A percentile compares a stretch with the other conserved stretches of the same genome.
Conservation (phyloP, 768 basidiomycete species). For the Rhodocollybia butyracea region DNA sequence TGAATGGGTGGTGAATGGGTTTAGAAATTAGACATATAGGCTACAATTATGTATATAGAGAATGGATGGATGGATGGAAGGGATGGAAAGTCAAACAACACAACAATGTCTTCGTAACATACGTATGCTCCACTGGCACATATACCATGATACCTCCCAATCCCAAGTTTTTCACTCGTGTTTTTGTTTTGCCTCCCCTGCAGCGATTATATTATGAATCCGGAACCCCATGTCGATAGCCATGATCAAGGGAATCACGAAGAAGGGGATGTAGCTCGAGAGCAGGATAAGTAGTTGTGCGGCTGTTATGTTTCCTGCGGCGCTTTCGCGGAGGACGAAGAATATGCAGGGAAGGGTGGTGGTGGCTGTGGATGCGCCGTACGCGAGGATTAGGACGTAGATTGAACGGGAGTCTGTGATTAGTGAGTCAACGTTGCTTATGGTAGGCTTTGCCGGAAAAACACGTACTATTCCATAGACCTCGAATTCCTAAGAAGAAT, state of each 20-base stretch:
- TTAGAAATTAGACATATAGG: neutral
- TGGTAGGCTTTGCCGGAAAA: too few relatives aligned
- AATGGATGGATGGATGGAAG: too few relatives aligned
- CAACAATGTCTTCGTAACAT: neutral
- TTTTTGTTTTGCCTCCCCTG: neutral
- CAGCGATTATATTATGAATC: neutral
- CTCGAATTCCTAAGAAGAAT: conserved; percentile 65
- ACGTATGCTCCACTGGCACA: neutral
- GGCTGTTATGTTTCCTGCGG: neutral
- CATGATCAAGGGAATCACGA: conserved; percentile 53
- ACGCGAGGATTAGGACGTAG: conserved; percentile 65
- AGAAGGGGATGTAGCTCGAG: conserved; percentile 58
- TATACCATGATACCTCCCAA: neutral
- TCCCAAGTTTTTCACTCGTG: neutral
- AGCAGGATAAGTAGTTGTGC: conserved; percentile 43
- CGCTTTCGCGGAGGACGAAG: conserved; percentile 44
- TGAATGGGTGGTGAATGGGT: neutral
- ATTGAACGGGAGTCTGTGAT: conserved; percentile 44
- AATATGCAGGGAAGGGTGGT: conserved; percentile 73
- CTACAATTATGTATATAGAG: neutral
- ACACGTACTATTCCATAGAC: conserved; percentile 51
- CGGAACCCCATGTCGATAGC: conserved; percentile 48
- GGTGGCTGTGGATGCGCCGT: conserved; percentile 75
- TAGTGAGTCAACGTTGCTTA: too few relatives aligned
- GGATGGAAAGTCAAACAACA: too few relatives aligned